Conservation (phyloP, 148 eudicot species). For the Euryodendron excelsum region DNA sequence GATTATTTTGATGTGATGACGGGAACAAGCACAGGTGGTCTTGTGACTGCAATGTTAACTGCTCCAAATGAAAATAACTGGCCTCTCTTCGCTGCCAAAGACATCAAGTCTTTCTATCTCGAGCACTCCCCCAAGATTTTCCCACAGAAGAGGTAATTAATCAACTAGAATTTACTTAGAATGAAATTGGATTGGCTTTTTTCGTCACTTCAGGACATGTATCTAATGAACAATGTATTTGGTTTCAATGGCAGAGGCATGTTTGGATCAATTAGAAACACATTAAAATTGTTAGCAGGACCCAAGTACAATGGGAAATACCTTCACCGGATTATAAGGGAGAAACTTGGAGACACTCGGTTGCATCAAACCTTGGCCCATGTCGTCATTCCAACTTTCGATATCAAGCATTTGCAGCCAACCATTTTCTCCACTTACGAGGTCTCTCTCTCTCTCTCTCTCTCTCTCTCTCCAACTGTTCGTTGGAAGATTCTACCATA, state of each 20-base stretch:
- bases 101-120: slow-evolving; percentile 28
- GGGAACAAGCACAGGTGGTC: slow-evolving; percentile 38
- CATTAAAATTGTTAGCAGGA: slow-evolving; percentile 11
- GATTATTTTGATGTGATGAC: slow-evolving; percentile 37
- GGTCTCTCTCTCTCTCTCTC: slow-evolving; percentile 14
- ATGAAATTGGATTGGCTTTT: not conserved
- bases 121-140: slow-evolving; percentile 26
- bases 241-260: slow-evolving; percentile 11
- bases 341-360: slow-evolving; percentile 18
- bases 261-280: not conserved
- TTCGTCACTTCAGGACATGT: not conserved
- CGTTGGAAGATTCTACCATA: too few species aligned
- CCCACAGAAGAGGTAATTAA: slow-evolving; percentile 20
- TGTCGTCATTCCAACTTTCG: slow-evolving; percentile 35
- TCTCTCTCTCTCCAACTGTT: not conserved
- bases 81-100: slow-evolving; percentile 34
- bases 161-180: not conserved
- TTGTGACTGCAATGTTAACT: slow-evolving; percentile 33
- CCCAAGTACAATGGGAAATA: slow-evolving; percentile 36
- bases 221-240: not conserved
- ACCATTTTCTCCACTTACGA: slow-evolving; percentile 30
- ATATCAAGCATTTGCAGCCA: slow-evolving; percentile 25
- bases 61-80: slow-evolving; percentile 30
- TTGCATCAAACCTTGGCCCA: slow-evolving; percentile 24
- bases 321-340: slow-evolving; percentile 19